Base-by-base conservation (phyloP, 768 basidiomycete genomes). In the Pleurotus pulmonarius region DNA sequence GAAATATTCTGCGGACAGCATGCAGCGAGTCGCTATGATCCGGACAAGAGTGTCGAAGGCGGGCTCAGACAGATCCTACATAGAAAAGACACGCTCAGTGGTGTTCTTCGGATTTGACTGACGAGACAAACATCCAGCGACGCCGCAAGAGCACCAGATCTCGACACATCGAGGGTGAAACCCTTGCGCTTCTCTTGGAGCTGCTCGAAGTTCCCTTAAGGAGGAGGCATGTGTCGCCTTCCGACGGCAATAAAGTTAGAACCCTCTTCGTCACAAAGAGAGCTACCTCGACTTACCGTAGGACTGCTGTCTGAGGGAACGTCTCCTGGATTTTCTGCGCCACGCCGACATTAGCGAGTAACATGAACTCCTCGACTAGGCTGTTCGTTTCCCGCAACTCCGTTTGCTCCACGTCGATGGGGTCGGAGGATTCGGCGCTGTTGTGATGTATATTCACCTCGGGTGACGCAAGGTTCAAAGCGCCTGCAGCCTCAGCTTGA, bases 1-100 rank as follows among this genome's bases (percentile, higher is more conserved):
- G 74, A 98, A 98, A 70, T 99, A 99, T 69, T 99, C 97, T 16
- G 97, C 97, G 0, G 95, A 88, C 22, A 98, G 79, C 97, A 99
- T 99, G 69, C 97, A n/a, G n/a, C n/a, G n/a, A n/a, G n/a, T n/a
- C n/a, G n/a, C n/a, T n/a, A n/a, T n/a, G n/a, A n/a, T n/a, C 98
- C 26, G 97, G 79, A 99, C 96, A 15, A 98, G 82, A 0, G 94
- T 98, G 64, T 98, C 98, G 79, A 99, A 98, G 0, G 92, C 86
- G 0, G 94, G 91, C 63, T 93, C 85, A 15, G 72, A 69, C 0
- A 87, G 80, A 65, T 97, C 94, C 94, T 95, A 41, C n/a, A n/a
- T n/a, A n/a, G n/a, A 9, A 12, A 1, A 34, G 37, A 20, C 37
- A 20, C n/a, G 22, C 8, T 52, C 18, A 41, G 53, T 3, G 43